Evolutionary conservation across 345 rosid genomes (phyloP).

Genomic region (Jatropha curcas): DNA sequence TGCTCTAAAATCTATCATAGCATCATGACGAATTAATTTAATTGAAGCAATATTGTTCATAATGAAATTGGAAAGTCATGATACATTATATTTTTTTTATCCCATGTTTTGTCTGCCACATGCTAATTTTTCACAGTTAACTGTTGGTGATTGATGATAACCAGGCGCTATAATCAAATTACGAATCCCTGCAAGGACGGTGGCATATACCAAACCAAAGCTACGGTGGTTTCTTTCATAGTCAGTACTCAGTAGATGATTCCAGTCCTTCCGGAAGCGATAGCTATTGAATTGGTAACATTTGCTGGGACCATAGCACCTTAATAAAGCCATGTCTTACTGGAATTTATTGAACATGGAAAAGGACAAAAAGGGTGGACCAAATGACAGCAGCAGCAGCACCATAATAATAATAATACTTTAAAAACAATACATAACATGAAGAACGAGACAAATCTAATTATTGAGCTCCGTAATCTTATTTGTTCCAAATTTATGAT

Average conservation of each 20-base stretch:
- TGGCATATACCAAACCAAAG: background rate
- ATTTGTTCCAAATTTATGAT: no score
- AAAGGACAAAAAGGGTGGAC: constrained; percentile 7
- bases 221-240: constrained; percentile 2
- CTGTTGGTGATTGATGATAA: constrained; percentile 8
- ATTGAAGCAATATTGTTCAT: background rate
- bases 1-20: no score
- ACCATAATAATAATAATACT: background rate
- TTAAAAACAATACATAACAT: background rate
- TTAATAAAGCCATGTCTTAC: constrained; percentile 3
- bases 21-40: no score
- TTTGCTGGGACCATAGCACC: constrained; percentile 22
- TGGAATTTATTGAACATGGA: constrained; percentile 19
- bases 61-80: background rate
- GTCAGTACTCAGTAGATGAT: background rate
- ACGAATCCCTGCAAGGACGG: constrained; percentile 6
- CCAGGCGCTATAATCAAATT: constrained; percentile 27
- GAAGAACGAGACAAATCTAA: background rate
- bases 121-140: background rate
- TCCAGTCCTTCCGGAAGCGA: background rate
- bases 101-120: background rate
- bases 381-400: constrained; percentile 18
- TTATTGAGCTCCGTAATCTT: no score
- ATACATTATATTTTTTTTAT: background rate
- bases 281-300: constrained; percentile 7